phyloP scores from a whole-genome alignment of 169 alveolate genomes.

The Eimeria maxima region DNA sequence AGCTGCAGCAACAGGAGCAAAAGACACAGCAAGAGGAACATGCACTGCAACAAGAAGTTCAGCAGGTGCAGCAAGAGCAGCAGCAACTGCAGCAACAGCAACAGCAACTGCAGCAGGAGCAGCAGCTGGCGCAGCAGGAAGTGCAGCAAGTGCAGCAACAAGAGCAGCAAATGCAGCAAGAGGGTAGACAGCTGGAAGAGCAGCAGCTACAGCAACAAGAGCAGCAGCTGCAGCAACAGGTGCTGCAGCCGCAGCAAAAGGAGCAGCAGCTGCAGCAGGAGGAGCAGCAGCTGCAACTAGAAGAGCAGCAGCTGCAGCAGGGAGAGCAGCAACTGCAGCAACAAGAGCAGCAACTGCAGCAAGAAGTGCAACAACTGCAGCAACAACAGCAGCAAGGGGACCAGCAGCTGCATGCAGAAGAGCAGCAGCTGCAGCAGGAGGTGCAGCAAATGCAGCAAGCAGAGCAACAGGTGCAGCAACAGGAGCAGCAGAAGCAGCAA shows the following conservation, averaged over 20 bases:
- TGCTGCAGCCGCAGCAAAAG: neutral
- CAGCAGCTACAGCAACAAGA: neutral
- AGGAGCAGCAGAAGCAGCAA: neutral
- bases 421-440: slow-evolving; percentile 5
- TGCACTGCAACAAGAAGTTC: neutral
- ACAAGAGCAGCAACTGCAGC: neutral
- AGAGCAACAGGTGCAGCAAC: slow-evolving; percentile 23
- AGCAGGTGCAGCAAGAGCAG: neutral
- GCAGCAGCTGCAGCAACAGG: slow-evolving; percentile 18
- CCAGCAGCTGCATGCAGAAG: slow-evolving; percentile 17
- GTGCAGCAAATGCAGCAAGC: neutral
- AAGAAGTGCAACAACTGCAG: neutral
- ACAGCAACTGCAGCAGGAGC: neutral
- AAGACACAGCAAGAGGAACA: too few species aligned
- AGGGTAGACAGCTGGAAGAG: neutral
- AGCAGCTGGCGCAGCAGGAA: neutral
- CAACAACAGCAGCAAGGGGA: slow-evolving; percentile 36
- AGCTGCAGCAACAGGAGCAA: too few species aligned
- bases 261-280: neutral
- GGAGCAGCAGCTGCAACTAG: neutral
- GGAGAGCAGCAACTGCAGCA: neutral
- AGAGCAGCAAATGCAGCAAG: neutral
- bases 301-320: slow-evolving; percentile 24
- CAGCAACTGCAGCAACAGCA: neutral
- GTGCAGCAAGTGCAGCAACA: neutral